These are phyloP conservation scores for Globisporangium canariense DNA, from an alignment of 352 stramenopile species.

Conservation along the genomic window DNA sequence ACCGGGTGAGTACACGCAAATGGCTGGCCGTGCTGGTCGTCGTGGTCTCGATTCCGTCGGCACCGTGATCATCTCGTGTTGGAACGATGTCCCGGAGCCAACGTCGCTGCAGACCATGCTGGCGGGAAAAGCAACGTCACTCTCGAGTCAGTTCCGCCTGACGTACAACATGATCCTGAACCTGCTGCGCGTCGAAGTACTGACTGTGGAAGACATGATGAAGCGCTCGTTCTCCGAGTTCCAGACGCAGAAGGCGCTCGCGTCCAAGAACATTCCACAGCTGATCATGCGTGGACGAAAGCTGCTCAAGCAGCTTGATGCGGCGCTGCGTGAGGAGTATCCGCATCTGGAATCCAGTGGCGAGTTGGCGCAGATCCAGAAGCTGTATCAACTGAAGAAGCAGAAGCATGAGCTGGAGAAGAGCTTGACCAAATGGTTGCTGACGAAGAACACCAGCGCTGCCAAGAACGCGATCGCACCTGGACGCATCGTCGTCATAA, in stretches of 20 bases:
- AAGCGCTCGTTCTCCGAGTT: conserved; percentile 97
- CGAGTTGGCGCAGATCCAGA: conserved; percentile 56
- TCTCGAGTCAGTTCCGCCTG: conserved; percentile 97
- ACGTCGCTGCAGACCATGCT: conserved; percentile 93
- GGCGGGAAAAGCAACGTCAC: conserved; percentile 91
- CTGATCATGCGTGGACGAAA: conserved; percentile 63
- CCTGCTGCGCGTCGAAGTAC: conserved; percentile 88
- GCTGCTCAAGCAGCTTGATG: conserved; percentile 48
- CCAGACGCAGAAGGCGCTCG: conserved; percentile 88
- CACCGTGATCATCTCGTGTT: conserved; percentile 97
- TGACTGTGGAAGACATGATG: conserved; percentile 95
- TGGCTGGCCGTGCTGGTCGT: conserved; percentile 96
- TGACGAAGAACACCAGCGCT: conserved; percentile 61
- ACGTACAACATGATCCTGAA: conserved; percentile 99
- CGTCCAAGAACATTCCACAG: conserved; percentile 74
- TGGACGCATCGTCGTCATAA: conserved; percentile 55
- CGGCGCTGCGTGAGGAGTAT: conserved; percentile 52
- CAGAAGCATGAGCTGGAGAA: conserved; percentile 72
- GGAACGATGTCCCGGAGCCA: conserved; percentile 97
- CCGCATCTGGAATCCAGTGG: conserved; percentile 55
- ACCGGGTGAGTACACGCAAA: conserved; percentile 93
- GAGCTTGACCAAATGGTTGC: conserved; percentile 64
- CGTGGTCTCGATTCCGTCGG: conserved; percentile 96
- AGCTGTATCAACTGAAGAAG: conserved; percentile 66
- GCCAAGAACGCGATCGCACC: conserved; percentile 61